A percentile compares a stretch with the other conserved stretches of the same genome.
Conservation (phyloP, 345 rosid species). For the Firmiana major region DNA sequence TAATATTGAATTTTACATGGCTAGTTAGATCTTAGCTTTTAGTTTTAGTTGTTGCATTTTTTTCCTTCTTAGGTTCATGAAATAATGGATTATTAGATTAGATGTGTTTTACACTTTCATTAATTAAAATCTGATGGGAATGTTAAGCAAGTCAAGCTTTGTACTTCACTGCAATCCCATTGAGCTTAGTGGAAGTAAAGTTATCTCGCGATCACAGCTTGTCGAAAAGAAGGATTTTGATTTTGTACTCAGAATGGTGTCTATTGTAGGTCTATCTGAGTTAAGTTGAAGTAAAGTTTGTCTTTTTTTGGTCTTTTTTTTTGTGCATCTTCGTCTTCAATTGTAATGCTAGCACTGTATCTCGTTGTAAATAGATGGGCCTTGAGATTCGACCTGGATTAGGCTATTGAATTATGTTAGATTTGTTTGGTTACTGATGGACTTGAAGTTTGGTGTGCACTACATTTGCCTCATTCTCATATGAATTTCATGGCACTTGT, state of each 20-base stretch:
- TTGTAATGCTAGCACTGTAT: not conserved
- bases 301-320: not conserved
- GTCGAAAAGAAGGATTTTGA: not conserved
- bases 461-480: not conserved
- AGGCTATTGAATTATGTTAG: not conserved
- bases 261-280: not conserved
- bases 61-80: not conserved
- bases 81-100: not conserved
- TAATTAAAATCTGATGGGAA: not conserved
- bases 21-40: conserved; percentile 3
- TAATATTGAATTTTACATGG: not conserved
- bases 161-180: not conserved
- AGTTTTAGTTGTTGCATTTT: not conserved
- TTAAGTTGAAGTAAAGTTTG: not conserved
- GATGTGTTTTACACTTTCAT: not conserved
- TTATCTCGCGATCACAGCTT: not conserved
- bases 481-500: not conserved
- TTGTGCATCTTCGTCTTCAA: not conserved
- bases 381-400: not conserved
- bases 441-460: not conserved
- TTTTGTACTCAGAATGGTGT: not conserved
- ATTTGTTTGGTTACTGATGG: not conserved
- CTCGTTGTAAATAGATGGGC: not conserved
- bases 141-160: not conserved
- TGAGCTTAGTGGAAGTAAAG: not conserved